phyloP scores from a whole-genome alignment of 139 green algal species.

The Trebouxia sp. region DNA sequence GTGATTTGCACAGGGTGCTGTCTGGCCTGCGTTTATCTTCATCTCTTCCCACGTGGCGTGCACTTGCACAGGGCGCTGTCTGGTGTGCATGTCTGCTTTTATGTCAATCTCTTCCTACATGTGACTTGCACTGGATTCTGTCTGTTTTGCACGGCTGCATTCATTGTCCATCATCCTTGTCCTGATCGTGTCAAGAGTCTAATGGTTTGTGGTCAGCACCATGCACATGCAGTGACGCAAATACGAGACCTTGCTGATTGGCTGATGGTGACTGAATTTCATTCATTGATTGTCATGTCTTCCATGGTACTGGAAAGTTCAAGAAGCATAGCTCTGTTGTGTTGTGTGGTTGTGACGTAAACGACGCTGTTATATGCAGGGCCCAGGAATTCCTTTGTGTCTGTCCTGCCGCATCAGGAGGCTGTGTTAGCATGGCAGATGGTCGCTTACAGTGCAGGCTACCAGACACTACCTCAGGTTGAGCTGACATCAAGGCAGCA shows the following conservation, averaged over 20 bases:
- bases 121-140: no score
- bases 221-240: no score
- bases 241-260: no score
- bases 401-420: background rate
- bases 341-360: background rate
- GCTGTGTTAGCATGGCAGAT: background rate
- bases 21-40: no score
- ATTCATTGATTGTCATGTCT: background rate
- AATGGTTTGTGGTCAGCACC: no score
- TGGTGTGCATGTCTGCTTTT: no score
- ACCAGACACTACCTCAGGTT: background rate
- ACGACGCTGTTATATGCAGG: background rate
- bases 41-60: background rate
- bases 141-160: no score
- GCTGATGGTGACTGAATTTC: no score
- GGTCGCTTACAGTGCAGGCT: slow-evolving; percentile 1
- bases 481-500: slow-evolving; percentile 14
- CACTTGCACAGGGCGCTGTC: background rate
- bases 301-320: background rate
- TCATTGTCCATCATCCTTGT: no score
- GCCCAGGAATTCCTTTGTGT: background rate
- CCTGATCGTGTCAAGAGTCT: no score
- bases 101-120: no score
- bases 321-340: background rate
- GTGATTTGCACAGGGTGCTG: background rate